Conservation (phyloP, 805 yeast genomes). For the Metschnikowia anglica region DNA sequence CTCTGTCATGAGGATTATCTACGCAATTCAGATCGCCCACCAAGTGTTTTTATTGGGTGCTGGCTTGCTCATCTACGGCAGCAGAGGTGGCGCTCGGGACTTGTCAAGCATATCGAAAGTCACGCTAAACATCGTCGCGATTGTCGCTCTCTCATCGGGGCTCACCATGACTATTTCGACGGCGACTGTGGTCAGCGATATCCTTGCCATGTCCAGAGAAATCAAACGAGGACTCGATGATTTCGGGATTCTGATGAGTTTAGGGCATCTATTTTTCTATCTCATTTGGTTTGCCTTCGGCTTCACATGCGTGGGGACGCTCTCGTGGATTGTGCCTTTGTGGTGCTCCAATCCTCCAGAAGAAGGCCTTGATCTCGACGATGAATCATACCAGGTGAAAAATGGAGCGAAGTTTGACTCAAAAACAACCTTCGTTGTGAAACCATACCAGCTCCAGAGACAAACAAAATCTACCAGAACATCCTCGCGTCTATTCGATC, state of each 20-base stretch:
- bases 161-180: constrained; percentile 32
- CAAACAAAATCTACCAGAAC: neutral
- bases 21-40: constrained; percentile 28
- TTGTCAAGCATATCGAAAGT: constrained; percentile 31
- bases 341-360: constrained; percentile 54
- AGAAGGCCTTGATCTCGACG: constrained; percentile 2
- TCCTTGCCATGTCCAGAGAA: constrained; percentile 22
- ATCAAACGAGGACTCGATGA: constrained; percentile 29
- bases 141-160: constrained; percentile 34
- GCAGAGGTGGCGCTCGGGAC: constrained; percentile 34
- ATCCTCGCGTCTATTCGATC: constrained; percentile 16
- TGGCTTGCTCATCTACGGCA: constrained; percentile 37
- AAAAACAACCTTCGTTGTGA: constrained; percentile 1
- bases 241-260: constrained; percentile 47
- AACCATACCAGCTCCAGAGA: constrained; percentile 9
- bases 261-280: constrained; percentile 44
- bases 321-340: constrained; percentile 37
- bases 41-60: constrained; percentile 31
- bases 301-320: constrained; percentile 25
- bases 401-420: neutral
- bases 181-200: constrained; percentile 28
- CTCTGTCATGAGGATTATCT: constrained; percentile 28
- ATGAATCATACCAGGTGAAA: neutral
- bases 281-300: constrained; percentile 40
- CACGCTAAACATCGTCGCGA: constrained; percentile 37